Conservation (phyloP, 2,329 filamentous ascomycete species). For the Xylariaceae sp. region DNA sequence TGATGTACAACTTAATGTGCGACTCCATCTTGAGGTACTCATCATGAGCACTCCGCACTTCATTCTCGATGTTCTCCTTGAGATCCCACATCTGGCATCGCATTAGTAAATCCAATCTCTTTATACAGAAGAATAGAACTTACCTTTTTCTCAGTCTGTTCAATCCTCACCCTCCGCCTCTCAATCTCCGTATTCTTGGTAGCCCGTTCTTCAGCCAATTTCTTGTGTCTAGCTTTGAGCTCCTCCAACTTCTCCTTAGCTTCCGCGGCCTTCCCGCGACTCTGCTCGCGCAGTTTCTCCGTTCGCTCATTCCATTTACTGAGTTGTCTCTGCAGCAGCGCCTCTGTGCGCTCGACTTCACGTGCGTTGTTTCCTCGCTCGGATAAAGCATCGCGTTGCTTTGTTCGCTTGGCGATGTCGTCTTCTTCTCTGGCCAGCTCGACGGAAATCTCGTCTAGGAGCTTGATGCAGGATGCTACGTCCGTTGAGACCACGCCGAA, state of each 20-base stretch:
- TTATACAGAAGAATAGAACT: constrained; percentile 22
- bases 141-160: constrained; percentile 99
- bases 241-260: constrained; percentile 91
- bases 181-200: constrained; percentile 93
- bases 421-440: constrained; percentile 91
- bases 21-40: constrained; percentile 98
- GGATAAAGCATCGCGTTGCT: constrained; percentile 81
- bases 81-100: constrained; percentile 81
- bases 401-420: constrained; percentile 73
- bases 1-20: constrained; percentile 96
- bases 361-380: constrained; percentile 86
- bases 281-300: constrained; percentile 76
- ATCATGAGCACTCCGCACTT: constrained; percentile 85
- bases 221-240: constrained; percentile 73
- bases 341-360: constrained; percentile 87
- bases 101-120: constrained; percentile 21
- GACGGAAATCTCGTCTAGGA: constrained; percentile 81
- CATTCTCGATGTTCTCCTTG: constrained; percentile 95
- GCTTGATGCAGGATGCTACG: constrained; percentile 81
- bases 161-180: constrained; percentile 84
- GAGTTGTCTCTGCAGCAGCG: constrained; percentile 78
- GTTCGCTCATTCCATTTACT: constrained; percentile 84
- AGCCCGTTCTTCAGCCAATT: constrained; percentile 77
- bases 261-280: constrained; percentile 73
- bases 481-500: constrained; percentile 82